These are phyloP conservation scores for Oemleria cerasiformis DNA, from an alignment of 306 rosid species.

Conservation along the genomic window DNA sequence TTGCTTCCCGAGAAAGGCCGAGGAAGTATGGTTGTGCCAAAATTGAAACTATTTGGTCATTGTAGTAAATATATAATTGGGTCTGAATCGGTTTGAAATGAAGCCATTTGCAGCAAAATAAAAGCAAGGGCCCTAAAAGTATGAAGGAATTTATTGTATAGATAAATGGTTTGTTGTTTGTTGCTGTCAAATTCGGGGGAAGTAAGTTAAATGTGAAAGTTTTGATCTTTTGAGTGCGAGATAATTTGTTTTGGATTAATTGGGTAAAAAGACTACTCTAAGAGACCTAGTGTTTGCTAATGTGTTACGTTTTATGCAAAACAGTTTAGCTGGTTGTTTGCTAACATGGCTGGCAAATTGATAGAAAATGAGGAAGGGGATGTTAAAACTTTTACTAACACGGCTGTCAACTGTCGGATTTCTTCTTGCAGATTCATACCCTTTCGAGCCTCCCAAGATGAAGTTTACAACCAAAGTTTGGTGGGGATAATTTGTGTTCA, in stretches of 20 bases:
- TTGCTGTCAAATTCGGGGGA: background rate
- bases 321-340: background rate
- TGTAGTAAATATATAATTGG: background rate
- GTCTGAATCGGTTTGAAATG: background rate
- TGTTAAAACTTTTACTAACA: slow-evolving; percentile 11
- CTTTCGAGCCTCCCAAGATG: slow-evolving; percentile 98
- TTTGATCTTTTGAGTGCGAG: background rate
- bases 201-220: background rate
- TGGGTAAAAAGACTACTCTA: background rate
- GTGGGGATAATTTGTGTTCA: slow-evolving; percentile 32
- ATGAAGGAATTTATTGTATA: no score
- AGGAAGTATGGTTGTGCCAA: background rate
- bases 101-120: background rate
- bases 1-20: background rate
- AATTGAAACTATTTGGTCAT: background rate
- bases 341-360: background rate
- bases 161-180: background rate
- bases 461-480: slow-evolving; percentile 90
- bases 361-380: background rate
- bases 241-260: background rate
- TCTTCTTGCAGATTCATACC: slow-evolving; percentile 79
- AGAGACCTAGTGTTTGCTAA: background rate
- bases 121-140: background rate
- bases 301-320: background rate
- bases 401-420: background rate